Conservation (phyloP, 1,284 basidiomycete genomes). For the Xerocomus nothofagi region DNA sequence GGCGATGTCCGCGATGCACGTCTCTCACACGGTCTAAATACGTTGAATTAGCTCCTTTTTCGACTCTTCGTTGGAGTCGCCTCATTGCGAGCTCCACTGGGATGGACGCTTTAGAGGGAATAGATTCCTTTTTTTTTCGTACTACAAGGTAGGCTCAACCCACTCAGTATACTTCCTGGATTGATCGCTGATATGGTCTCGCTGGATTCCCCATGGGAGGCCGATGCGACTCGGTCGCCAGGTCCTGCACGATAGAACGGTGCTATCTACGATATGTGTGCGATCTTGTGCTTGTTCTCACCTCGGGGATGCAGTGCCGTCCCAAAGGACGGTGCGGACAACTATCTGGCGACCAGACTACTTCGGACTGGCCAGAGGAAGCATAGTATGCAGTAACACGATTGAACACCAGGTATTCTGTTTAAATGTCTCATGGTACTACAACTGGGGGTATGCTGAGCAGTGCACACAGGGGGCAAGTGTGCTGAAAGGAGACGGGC, state of each 20-base stretch:
- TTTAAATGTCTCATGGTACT: too few relatives aligned
- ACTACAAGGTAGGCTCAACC: not conserved
- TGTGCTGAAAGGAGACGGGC: too few relatives aligned
- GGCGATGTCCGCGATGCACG: slow-evolving; percentile 19
- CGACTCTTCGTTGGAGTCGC: too few relatives aligned
- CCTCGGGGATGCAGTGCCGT: not conserved
- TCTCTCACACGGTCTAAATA: slow-evolving; percentile 31
- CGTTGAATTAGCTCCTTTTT: slow-evolving; percentile 23
- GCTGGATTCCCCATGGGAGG: slow-evolving; percentile 6
- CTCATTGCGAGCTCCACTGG: not conserved
- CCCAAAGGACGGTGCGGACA: not conserved
- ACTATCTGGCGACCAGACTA: too few relatives aligned
- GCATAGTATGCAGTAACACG: too few relatives aligned
- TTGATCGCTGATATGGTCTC: not conserved
- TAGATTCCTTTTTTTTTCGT: not conserved
- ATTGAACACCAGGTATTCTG: too few relatives aligned
- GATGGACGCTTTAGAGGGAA: not conserved
- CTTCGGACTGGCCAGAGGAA: too few relatives aligned
- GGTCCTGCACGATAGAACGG: not conserved
- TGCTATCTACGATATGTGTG: too few relatives aligned
- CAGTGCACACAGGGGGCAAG: too few relatives aligned
- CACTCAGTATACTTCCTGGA: slow-evolving; percentile 11
- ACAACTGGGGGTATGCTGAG: too few relatives aligned
- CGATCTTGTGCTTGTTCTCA: not conserved
- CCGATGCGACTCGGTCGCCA: not conserved